Base-by-base conservation (phyloP, 139 green algal genomes). In the Yamagishiella unicocca region DNA sequence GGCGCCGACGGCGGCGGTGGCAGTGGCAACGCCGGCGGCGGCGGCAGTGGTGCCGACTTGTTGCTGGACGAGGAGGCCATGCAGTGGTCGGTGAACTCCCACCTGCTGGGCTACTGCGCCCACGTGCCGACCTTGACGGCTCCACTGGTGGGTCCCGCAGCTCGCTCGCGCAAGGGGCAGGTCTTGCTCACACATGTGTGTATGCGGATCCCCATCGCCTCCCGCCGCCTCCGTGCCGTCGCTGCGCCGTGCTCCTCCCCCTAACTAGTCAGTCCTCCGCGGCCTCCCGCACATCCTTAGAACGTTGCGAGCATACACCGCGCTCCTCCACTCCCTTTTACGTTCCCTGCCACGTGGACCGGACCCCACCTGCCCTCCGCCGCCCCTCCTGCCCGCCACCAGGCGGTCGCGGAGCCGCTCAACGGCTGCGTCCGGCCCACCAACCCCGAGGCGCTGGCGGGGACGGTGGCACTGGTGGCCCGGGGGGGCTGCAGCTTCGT, bases 401-500 rank as follows among this genome's bases (percentile, higher is more conserved):
- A 85, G 79, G 79, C 82, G n/a, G 43, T 78, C 6, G 85, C 89
- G 0, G 29, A 92, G 4, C 94, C 94, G 0, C 64, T 50, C 17
- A 42, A 95, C 43, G 94, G 75, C 8, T 96, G 94, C 75, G 24
- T 0, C 1, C 45, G 29, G 24, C 75, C 86, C 45, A 1, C 4
- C 8, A 92, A 90, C 38, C 50, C 77, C 4, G 45, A 27, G 9
- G 24, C 58, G 33, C 42, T 93, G 33, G 27, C 35, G 0, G 94
- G 90, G 29, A 72, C 77, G 14, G 74, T 97, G 6, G 90, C 86
- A 21, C 33, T 97, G 29, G 73, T 94, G 42, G 35, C 85, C 37
- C 87, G 94, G 4, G 94, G 94, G 55, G 19, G 77, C 33, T 96
- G 94, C 93, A 88, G 82, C 42, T 97, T 97, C 77, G 25, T 94